phyloP scores from a whole-genome alignment of 169 alveolate species.

The Plasmodium berghei region DNA sequence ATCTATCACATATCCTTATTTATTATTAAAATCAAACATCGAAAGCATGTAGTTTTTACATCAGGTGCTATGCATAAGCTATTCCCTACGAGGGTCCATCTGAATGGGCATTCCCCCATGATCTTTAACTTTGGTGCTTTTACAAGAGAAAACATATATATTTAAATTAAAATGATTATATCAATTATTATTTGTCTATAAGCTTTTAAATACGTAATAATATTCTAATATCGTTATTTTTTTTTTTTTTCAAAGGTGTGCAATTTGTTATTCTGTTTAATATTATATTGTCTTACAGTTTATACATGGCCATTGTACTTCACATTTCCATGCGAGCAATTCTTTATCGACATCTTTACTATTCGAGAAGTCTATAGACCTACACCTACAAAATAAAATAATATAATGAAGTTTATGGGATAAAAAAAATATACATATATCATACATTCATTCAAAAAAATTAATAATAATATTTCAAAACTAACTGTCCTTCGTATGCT shows the following conservation, averaged over 20 bases:
- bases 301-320: conserved; percentile 84
- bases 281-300: conserved; percentile 47
- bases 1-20: not conserved
- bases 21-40: not conserved
- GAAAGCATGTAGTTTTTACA: conserved; percentile 18
- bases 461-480: not conserved
- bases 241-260: no score
- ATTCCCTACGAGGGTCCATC: conserved; percentile 78
- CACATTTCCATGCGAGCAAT: conserved; percentile 67
- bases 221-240: no score
- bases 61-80: conserved; percentile 83
- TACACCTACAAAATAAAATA: conserved; percentile 77
- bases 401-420: conserved; percentile 11
- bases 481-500: conserved; percentile 66
- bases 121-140: conserved; percentile 63
- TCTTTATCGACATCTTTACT: conserved; percentile 46
- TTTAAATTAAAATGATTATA: no score
- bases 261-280: not conserved
- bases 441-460: no score
- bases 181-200: no score
- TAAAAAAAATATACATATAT: no score
- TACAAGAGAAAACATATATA: conserved; percentile 10
- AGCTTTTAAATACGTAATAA: no score
- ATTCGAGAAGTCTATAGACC: conserved; percentile 73
- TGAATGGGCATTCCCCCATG: conserved; percentile 78